Evolutionary conservation across 352 stramenopile species (phyloP), one percentile per base, ranked within the genome.

Genomic region (Phytophthora tentaculata): DNA sequence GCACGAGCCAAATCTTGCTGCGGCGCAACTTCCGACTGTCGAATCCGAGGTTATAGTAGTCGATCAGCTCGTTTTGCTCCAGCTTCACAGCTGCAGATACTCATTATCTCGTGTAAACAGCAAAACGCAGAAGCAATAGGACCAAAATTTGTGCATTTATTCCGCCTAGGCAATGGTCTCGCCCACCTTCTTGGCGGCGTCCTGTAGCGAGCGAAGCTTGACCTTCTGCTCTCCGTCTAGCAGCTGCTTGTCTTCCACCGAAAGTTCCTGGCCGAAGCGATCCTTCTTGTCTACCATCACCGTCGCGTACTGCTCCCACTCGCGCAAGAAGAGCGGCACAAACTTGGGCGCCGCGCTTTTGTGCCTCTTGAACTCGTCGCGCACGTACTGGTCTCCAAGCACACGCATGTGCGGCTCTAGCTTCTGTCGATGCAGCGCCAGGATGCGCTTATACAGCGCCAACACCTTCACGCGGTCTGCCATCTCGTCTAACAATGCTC

Each of bases 281-380:
- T 91, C 71, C 35, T 83, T 50, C 68, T 90, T 84, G 26, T 79
- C 61, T 12, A 26, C 56, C 71, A 95, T 80, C 61, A 80, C 64
- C 26, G 58, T 55, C 41, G 74, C 83, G 64, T 96, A 96, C 66
- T 90, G 64, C 55, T 90, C 70, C 88, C 88, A 96, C 65, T 96
- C 88, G 28, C 64, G 71, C 64, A 95, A 49, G 50, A 96, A 96
- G 23, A 81, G 76, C 68, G 79, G 73, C 49, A 96, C 83, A 55
- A 93, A 96, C 67, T 94, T 89, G 49, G 76, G 53, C 51, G 82
- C 78, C 6, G 85, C 86, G 51, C 78, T 76, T 79, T 95, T 95
- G 76, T 96, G 88, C 13, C 83, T 77, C 70, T 88, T 84, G 74
- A 96, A 96, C 57, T 96, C 88, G 65, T 96, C 88, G 39, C 84